Base-by-base conservation (phyloP, 208 protist genomes). In the Crithidia bombi region DNA sequence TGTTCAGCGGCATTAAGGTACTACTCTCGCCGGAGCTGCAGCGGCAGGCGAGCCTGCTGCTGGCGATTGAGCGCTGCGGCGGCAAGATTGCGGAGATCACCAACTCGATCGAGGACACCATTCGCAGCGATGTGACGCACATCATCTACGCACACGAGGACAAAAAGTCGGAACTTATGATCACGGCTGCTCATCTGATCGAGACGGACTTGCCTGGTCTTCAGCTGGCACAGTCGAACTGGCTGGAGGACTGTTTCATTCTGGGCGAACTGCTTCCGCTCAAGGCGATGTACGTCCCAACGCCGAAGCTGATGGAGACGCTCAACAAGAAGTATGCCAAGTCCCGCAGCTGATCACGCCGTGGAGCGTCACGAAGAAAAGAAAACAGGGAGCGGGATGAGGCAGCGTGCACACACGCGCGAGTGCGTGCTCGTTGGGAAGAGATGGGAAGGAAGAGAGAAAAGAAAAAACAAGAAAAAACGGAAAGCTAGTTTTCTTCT, bases 181-280 rank as follows among this genome's bases (percentile, higher is more conserved):
- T 92, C 43, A 49, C 65, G 61, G 89, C 91, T 10, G 89, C 85
- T 21, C 71, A 78, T 50, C 54, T 83, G 11, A 68, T 78, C 23
- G 67, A 57, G 56, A 83, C 71, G 12, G 71, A 73, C 3, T 46
- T 89, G 5, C 86, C 87, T 14, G 86, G 86, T n/a, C 82, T 95
- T 14, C 74, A 82, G 57, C 58, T 96, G 47, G 83, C 74, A 2
- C 73, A 87, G 46, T 78, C 73, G 10, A 93, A 86, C 67, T 96
- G 91, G 89, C 52, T 83, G 28, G 89, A 94, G 76, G 91, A 96
- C 65, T 92, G 89, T 66, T 67, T 96, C n/a, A 85, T 94, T 15
- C 55, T 94, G 14, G 87, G 87, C 17, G 89, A 94, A 81, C 47
- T 90, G 21, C 61, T 94, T 38, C 91, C 91, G 0, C 63, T 86